Evolutionary conservation across 2,329 filamentous ascomycete species (phyloP).

Genomic region (Dactylellina cionopaga): DNA sequence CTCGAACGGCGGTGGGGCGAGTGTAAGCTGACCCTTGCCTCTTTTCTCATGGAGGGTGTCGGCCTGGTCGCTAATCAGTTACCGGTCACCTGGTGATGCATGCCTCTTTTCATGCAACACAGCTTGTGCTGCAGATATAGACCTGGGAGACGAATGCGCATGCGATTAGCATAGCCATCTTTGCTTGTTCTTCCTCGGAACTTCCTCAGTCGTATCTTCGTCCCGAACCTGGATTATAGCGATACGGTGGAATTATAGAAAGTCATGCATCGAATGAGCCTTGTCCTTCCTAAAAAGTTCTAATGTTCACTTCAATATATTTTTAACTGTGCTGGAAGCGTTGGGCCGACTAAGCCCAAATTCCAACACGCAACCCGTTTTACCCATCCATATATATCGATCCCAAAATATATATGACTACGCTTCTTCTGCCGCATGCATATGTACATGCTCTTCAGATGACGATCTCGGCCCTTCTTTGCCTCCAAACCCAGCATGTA

Average conservation of each 20-base stretch:
- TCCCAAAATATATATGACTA: background rate
- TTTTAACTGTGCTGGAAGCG: too few relatives aligned
- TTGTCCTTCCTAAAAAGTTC: too few relatives aligned
- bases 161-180: constrained; percentile 48
- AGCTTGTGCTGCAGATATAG: constrained; percentile 21
- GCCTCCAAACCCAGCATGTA: constrained; percentile 37
- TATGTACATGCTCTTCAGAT: constrained; percentile 25
- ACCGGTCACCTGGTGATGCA: constrained; percentile 47
- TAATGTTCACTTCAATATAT: too few relatives aligned
- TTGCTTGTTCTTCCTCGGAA: background rate
- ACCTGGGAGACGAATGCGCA: constrained; percentile 23
- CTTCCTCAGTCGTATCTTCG: background rate
- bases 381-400: background rate
- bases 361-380: constrained; percentile 51
- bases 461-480: constrained; percentile 31
- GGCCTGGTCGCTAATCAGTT: constrained; percentile 34
- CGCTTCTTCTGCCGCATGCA: background rate
- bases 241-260: too few relatives aligned
- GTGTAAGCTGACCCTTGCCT: constrained; percentile 52
- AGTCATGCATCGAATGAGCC: constrained; percentile 3
- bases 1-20: constrained; percentile 4
- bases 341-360: constrained; percentile 1
- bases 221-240: background rate
- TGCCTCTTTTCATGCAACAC: constrained; percentile 26
- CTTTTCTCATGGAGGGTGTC: background rate